These are phyloP conservation scores for Lasiodiplodia theobromae DNA, from an alignment of 2,329 filamentous ascomycete species.

Conservation along the genomic window DNA sequence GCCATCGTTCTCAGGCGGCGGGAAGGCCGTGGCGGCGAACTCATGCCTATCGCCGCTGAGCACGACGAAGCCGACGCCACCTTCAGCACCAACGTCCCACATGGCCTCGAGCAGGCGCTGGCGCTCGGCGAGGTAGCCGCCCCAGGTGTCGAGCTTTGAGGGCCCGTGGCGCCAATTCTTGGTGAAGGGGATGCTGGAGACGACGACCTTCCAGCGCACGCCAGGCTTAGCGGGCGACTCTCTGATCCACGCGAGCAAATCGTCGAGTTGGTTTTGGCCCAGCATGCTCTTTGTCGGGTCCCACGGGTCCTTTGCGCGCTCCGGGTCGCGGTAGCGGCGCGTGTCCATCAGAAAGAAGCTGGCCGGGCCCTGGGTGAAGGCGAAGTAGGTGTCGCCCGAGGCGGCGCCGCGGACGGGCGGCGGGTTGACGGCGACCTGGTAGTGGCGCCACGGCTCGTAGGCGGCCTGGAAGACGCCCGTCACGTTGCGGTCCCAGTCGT, in stretches of 20 bases:
- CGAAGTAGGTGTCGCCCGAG: constrained; percentile 90
- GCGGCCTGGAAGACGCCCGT: constrained; percentile 82
- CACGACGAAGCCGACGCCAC: constrained; percentile 79
- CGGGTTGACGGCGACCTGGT: constrained; percentile 86
- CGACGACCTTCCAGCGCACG: constrained; percentile 91
- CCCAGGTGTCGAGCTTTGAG: constrained; percentile 82
- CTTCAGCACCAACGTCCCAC: constrained; percentile 79
- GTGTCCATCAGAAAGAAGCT: constrained; percentile 97
- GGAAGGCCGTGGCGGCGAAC: constrained; percentile 85
- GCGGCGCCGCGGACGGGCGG: too few relatives aligned
- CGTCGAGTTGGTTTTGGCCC: constrained; percentile 76
- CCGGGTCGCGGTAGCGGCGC: constrained; percentile 79
- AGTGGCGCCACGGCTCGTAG: constrained; percentile 83
- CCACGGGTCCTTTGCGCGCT: constrained; percentile 65
- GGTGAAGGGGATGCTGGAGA: constrained; percentile 91
- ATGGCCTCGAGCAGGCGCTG: constrained; percentile 83
- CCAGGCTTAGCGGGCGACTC: constrained; percentile 73
- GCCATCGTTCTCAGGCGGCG: constrained; percentile 64
- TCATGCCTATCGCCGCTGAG: constrained; percentile 95
- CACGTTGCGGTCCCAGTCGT: constrained; percentile 87
- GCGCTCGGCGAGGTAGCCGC: constrained; percentile 85
- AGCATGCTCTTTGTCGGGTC: constrained; percentile 83
- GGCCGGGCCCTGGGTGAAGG: constrained; percentile 87
- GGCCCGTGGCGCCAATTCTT: constrained; percentile 95
- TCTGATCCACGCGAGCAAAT: constrained; percentile 78